Evolutionary conservation across 1,139 yeast genomes (phyloP).

Genomic region (Wickerhamomyces sp.): DNA sequence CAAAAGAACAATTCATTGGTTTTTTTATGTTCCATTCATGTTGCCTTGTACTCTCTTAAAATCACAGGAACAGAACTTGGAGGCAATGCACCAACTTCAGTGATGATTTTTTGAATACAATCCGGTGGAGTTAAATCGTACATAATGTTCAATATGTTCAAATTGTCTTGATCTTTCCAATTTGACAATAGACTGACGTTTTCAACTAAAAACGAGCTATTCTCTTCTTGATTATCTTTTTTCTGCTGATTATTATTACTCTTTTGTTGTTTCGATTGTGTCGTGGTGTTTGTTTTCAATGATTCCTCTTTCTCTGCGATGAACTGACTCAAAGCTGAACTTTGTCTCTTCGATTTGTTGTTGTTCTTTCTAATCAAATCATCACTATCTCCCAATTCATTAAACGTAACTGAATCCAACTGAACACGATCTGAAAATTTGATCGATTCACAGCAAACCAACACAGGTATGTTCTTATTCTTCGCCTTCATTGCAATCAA

Average conservation of each 20-base stretch:
- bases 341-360: slow-evolving; percentile 56
- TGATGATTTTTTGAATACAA: slow-evolving; percentile 87
- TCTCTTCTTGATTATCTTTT: slow-evolving; percentile 15
- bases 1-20: too few relatives aligned
- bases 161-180: slow-evolving; percentile 59
- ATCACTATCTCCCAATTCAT: slow-evolving; percentile 86
- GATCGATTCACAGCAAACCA: slow-evolving; percentile 92
- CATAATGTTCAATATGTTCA: slow-evolving; percentile 78
- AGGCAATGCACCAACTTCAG: slow-evolving; percentile 94
- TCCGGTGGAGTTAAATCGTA: slow-evolving; percentile 95
- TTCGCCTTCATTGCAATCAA: slow-evolving; percentile 89
- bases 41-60: slow-evolving; percentile 73
- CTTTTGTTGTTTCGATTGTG: slow-evolving; percentile 19
- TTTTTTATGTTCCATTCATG: background rate
- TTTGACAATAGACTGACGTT: slow-evolving; percentile 44
- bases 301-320: slow-evolving; percentile 40
- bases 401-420: slow-evolving; percentile 87
- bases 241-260: slow-evolving; percentile 18
- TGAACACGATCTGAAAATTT: slow-evolving; percentile 95
- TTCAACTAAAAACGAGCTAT: slow-evolving; percentile 15
- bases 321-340: slow-evolving; percentile 64
- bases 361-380: slow-evolving; percentile 50
- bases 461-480: slow-evolving; percentile 83
- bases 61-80: slow-evolving; percentile 97
- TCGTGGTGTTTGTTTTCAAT: slow-evolving; percentile 21